A percentile compares a stretch with the other conserved stretches of the same genome.
Evolutionary conservation across 306 rosid species (phyloP).

Genomic region (Mimosa pudica): DNA sequence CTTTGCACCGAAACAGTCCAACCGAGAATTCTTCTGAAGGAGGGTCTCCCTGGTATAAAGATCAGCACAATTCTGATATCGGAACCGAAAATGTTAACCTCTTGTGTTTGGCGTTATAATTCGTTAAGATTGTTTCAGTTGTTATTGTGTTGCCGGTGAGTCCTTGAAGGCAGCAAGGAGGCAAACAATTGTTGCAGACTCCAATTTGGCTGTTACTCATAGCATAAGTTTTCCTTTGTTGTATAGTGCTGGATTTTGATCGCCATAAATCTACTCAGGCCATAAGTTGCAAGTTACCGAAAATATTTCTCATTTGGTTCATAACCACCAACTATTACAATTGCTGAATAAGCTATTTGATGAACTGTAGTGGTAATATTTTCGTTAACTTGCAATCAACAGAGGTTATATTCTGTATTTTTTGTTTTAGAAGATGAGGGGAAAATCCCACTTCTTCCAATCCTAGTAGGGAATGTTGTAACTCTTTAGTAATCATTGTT

Average conservation of each 20-base stretch:
- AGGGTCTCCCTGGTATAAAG: conserved; percentile 73
- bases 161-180: conserved; percentile 65
- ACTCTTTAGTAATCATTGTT: conserved; percentile 33
- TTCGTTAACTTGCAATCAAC: conserved; percentile 48
- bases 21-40: conserved; percentile 69
- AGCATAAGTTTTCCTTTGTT: conserved; percentile 41
- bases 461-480: conserved; percentile 41
- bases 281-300: conserved; percentile 53
- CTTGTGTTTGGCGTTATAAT: conserved; percentile 57
- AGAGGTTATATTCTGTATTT: conserved; percentile 19
- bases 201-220: conserved; percentile 34
- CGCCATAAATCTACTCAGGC: conserved; percentile 30
- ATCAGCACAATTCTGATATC: conserved; percentile 50
- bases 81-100: conserved; percentile 50
- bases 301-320: conserved; percentile 47
- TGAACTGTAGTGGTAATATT: conserved; percentile 49
- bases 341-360: conserved; percentile 27
- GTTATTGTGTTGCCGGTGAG: conserved; percentile 42
- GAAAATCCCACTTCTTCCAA: conserved; percentile 46
- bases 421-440: conserved; percentile 35
- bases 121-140: conserved; percentile 23
- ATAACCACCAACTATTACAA: not conserved
- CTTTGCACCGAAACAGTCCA: conserved; percentile 52
- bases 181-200: conserved; percentile 48
- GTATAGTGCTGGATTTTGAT: conserved; percentile 44